A percentile compares a stretch with the other conserved stretches of the same genome.
These are phyloP conservation scores for Aegilops tauschii DNA, from an alignment of 176 grass and related monocot genomes.

Conservation along the genomic window DNA sequence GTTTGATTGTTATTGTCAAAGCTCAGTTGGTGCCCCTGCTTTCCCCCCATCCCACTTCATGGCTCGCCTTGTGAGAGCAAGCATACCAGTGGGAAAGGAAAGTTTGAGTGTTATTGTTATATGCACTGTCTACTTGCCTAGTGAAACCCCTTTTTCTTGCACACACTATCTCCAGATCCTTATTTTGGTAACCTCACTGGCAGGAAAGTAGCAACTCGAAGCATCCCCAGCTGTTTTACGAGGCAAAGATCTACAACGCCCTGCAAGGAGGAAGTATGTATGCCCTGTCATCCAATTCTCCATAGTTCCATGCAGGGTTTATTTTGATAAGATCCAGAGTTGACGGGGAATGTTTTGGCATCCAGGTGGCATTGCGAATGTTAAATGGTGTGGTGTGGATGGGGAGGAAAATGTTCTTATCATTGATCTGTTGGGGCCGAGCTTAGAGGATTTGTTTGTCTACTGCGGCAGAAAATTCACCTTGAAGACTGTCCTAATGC, in stretches of 20 bases:
- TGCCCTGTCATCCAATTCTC: neutral
- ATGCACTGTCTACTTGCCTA: neutral
- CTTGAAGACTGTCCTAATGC: slow-evolving; percentile 74
- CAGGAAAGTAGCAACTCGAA: slow-evolving; percentile 68
- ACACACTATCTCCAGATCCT: neutral
- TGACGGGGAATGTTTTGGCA: neutral
- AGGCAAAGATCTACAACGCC: slow-evolving; percentile 70
- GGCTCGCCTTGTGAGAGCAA: neutral
- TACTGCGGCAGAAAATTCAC: slow-evolving; percentile 66
- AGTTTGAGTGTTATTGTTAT: neutral
- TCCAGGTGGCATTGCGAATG: slow-evolving; percentile 69
- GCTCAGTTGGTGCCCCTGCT: neutral
- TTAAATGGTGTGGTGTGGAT: slow-evolving; percentile 66
- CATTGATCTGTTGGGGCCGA: slow-evolving; percentile 71
- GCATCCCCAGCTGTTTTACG: slow-evolving; percentile 75
- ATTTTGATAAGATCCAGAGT: neutral
- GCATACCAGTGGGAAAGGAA: too few relatives aligned
- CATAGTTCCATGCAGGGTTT: neutral
- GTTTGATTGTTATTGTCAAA: slow-evolving; percentile 5
- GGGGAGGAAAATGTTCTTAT: slow-evolving; percentile 77
- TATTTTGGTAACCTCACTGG: neutral
- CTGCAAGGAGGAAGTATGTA: slow-evolving; percentile 74
- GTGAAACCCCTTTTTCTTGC: neutral
- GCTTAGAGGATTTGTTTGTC: slow-evolving; percentile 69
- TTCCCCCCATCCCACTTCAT: neutral